Percentiles rank a stretch among this genome's conserved stretches.
Evolutionary conservation across 148 eudicot genomes (phyloP).

Genomic region (Chenopodium suecicum): DNA sequence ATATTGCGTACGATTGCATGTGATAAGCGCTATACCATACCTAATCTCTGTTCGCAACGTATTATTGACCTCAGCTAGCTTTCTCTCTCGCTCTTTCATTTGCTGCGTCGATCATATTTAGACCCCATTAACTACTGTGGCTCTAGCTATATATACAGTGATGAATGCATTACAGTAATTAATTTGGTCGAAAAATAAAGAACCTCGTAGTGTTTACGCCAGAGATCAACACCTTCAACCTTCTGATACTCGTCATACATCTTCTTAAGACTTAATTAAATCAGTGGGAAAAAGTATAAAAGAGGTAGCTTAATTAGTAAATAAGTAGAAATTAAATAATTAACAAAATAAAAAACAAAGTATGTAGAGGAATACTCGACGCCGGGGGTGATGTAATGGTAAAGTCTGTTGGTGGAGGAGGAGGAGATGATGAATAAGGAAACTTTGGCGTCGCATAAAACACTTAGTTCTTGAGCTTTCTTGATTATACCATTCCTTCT

Average conservation of each 20-base stretch:
- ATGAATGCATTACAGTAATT: too few species aligned
- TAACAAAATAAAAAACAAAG: too few species aligned
- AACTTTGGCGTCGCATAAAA: slow-evolving; percentile 61
- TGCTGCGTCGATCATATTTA: slow-evolving; percentile 22
- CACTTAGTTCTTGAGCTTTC: slow-evolving; percentile 58
- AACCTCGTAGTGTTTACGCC: slow-evolving; percentile 63
- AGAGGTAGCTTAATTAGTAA: too few species aligned
- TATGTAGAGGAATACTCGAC: slow-evolving; percentile 31
- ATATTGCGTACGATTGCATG: too few species aligned
- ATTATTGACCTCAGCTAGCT: slow-evolving; percentile 20
- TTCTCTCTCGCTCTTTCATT: slow-evolving; percentile 51
- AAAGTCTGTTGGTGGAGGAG: slow-evolving; percentile 34
- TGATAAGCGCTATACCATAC: neutral
- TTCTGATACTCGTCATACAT: slow-evolving; percentile 65
- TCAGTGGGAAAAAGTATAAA: too few species aligned
- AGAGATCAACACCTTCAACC: slow-evolving; percentile 44
- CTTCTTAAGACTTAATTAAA: slow-evolving; percentile 46
- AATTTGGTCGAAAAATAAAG: too few species aligned
- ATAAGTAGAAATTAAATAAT: too few species aligned
- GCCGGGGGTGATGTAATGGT: slow-evolving; percentile 44
- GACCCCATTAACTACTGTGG: too few species aligned
- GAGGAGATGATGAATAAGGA: slow-evolving; percentile 49
- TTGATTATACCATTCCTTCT: slow-evolving; percentile 61
- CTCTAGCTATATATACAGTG: too few species aligned
- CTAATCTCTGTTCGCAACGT: slow-evolving; percentile 23